These are phyloP conservation scores for Trichoderma brevicompactum DNA, from an alignment of 2,329 filamentous ascomycete genomes.

Conservation along the genomic window DNA sequence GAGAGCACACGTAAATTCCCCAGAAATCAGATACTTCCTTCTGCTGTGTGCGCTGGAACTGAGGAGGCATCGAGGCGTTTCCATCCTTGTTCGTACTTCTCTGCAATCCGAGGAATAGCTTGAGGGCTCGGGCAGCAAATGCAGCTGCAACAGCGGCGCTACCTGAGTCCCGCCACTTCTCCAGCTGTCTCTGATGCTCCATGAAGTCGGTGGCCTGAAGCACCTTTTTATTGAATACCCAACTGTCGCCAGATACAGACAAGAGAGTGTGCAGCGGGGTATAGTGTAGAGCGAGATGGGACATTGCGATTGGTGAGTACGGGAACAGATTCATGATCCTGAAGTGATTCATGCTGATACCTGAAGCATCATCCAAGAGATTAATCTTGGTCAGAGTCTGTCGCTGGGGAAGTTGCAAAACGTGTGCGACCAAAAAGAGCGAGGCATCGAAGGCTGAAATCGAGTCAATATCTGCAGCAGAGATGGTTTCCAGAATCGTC, in stretches of 20 bases:
- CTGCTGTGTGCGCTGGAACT: constrained; percentile 32
- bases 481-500: constrained; percentile 43
- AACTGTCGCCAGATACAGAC: constrained; percentile 62
- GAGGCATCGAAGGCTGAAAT: constrained; percentile 47
- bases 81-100: constrained; percentile 20
- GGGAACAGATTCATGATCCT: constrained; percentile 50
- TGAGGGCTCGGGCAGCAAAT: constrained; percentile 58
- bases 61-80: constrained; percentile 12
- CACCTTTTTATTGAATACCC: constrained; percentile 61
- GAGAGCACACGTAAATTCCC: constrained; percentile 59
- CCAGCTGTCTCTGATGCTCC: constrained; percentile 53
- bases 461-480: constrained; percentile 42
- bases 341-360: constrained; percentile 35
- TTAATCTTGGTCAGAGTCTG: constrained; percentile 37
- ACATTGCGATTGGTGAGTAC: constrained; percentile 51
- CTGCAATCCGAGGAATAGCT: constrained; percentile 47
- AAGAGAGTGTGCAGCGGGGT: constrained; percentile 63
- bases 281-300: constrained; percentile 61
- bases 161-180: constrained; percentile 51
- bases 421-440: constrained; percentile 47
- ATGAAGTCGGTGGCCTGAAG: constrained; percentile 49
- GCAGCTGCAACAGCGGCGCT: constrained; percentile 51
- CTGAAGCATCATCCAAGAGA: constrained; percentile 34
- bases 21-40: constrained; percentile 56
- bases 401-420: constrained; percentile 46